Base-by-base conservation (phyloP, 352 stramenopile genomes). In the Pythium phragmitis region DNA sequence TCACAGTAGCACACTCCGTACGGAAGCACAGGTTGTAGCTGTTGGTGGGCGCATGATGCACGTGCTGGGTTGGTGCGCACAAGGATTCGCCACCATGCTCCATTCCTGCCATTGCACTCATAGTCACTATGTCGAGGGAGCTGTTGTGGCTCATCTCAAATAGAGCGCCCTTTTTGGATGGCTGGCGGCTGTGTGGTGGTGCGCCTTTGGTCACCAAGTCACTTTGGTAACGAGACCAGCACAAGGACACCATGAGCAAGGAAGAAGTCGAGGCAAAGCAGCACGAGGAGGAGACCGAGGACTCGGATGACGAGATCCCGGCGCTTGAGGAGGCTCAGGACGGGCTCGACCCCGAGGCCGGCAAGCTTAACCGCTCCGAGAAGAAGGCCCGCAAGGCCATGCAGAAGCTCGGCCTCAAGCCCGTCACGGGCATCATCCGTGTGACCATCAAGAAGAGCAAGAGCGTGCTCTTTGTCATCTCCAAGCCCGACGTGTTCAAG, bases 381-480 rank as follows among this genome's bases (percentile, higher is more conserved):
- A 99, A 99, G 87, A 99, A 99, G 83, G 92, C 94, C 48, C 94
- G 97, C 70, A 99, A 99, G 85, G 96, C 96, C 57, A 99, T 99
- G 91, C 91, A 98, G 75, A 99, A 99, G 88, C 89, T 99, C 47
- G 96, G 96, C 57, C 97, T 99, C 86, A 98, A 98, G 71, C 84
- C 89, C 33, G 91, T 99, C 49, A 79, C 87, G 55, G 97, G 96
- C 72, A 96, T 99, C 75, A 91, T 98, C 66, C 88, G 96, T 64
- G 96, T 99, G 50, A 98, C 96, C 16, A 97, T 99, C 63, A 99
- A 99, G 83, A 98, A 98, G 79, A 98, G 93, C 78, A 98, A 99
- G 81, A 98, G 98, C 74, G 74, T 93, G 51, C 63, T 97, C 53
- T 99, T 99, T 75, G 96, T 98, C 19, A 99, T 99, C 72, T 93